Base-by-base conservation (phyloP, 1,139 yeast genomes). In the Saccharomycopsis crataegensis region DNA sequence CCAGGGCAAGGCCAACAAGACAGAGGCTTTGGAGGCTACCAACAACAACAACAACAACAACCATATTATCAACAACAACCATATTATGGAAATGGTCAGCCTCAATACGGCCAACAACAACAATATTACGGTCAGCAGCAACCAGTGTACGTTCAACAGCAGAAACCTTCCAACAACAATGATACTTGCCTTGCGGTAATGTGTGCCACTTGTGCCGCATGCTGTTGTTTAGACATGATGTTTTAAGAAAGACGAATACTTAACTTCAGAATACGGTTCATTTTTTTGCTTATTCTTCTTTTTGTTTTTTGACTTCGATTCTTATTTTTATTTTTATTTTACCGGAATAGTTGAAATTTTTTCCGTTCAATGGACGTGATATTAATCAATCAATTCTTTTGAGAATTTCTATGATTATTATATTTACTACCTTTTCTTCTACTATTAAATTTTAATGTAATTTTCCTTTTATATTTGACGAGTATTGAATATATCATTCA, bases 141-240 rank as follows among this genome's bases (percentile, higher is more conserved):
- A 45, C 57, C 57, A 17, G 50, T 54, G 2, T 54, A 54, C 33
- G 55, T 54, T 11, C 57, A 56, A 28, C 57, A 56, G 36, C 53
- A 37, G 17, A 37, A 14, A 2, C 48, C 12, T 16, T 41, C 37
- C 22, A n/a, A 41, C 6, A 45, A 46, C 31, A 45, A 45, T 31
- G 58, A 53, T 36, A 40, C 52, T 17, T 56, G 58, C 36, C 32
- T 56, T 9, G 54, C 58, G 8, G 47, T 55, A 1, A 40, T 54
- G 52, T 49, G 53, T 11, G 58, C 52, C 14, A 53, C 58, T 11
- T 54, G 56, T 53, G 56, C 54, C 36, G 58, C 58, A 8, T 56
- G 57, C 28, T 56, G 58, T 42, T 54, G 57, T 36, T 53, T 56
- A 47, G 53, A 56, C 41, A 50, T 53, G 54, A n/a, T 55, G 41